Conservation (phyloP, 371 early-diverging fungal genomes). For the Synchytrium microbalum region DNA sequence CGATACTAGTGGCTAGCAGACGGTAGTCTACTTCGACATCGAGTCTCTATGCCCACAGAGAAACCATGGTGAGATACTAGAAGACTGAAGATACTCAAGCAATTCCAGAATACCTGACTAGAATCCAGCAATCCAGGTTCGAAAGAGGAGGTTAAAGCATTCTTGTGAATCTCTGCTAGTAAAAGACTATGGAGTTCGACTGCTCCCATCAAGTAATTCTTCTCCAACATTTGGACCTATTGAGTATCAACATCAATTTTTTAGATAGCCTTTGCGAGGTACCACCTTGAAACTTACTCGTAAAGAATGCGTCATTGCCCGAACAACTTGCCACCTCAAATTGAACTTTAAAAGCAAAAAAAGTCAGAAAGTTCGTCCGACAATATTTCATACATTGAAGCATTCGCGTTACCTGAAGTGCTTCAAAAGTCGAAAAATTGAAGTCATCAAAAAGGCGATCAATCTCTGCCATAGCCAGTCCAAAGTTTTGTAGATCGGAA, state of each 20-base stretch:
- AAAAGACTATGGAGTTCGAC: slow-evolving; percentile 30
- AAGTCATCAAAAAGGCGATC: background rate
- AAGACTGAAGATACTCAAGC: too few species aligned
- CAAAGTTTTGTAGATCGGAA: background rate
- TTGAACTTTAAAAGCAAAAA: background rate
- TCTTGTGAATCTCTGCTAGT: slow-evolving; percentile 22
- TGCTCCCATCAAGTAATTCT: slow-evolving; percentile 31
- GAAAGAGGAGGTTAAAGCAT: background rate
- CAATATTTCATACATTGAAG: too few species aligned
- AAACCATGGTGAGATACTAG: too few species aligned
- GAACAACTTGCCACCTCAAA: background rate
- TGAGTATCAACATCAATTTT: background rate
- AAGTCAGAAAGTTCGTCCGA: too few species aligned
- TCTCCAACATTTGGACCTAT: slow-evolving; percentile 34
- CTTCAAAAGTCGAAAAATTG: background rate
- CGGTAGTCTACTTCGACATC: slow-evolving; percentile 35
- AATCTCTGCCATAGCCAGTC: background rate
- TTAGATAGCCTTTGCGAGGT: background rate
- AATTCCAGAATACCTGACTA: background rate
- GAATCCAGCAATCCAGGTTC: slow-evolving; percentile 3
- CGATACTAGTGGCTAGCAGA: slow-evolving; percentile 24
- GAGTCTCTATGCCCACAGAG: slow-evolving; percentile 9
- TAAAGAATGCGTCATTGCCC: background rate
- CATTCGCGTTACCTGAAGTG: background rate
- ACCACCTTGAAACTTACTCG: background rate